These are phyloP conservation scores for Saccharomycopsis olivae DNA, from an alignment of 805 yeast species.

Conservation along the genomic window DNA sequence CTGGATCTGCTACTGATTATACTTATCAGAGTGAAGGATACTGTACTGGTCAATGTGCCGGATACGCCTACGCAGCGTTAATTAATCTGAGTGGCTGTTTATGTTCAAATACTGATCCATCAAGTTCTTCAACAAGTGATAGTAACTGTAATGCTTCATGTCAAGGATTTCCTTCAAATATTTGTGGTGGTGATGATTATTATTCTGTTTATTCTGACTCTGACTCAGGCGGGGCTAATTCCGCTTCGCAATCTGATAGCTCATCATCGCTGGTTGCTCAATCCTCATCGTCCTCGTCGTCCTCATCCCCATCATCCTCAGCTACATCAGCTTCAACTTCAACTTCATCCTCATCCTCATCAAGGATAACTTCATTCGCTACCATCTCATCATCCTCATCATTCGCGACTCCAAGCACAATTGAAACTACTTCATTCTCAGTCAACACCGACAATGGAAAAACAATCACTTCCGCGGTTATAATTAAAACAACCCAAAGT, in stretches of 20 bases:
- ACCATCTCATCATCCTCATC: conserved; percentile 1
- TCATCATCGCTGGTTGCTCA: background rate
- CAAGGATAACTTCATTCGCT: background rate
- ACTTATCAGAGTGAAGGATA: conserved; percentile 24
- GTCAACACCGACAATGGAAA: conserved; percentile 13
- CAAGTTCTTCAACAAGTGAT: conserved; percentile 40
- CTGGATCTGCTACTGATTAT: conserved; percentile 30
- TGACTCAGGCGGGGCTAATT: conserved; percentile 3
- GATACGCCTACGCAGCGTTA: conserved; percentile 31
- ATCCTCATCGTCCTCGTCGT: conserved; percentile 3
- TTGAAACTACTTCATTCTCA: conserved; percentile 15
- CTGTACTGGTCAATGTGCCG: conserved; percentile 27
- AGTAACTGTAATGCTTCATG: conserved; percentile 39
- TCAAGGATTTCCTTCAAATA: conserved; percentile 49
- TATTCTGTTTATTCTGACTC: conserved; percentile 35
- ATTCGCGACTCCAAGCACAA: conserved; percentile 9
- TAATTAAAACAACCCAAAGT: conserved; percentile 11
- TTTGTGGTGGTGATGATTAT: conserved; percentile 51
- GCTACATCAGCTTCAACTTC: conserved; percentile 8
- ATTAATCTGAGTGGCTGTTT: conserved; percentile 28
- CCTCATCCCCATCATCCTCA: conserved; percentile 2
- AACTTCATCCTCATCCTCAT: background rate
- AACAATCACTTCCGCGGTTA: conserved; percentile 18
- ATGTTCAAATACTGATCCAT: conserved; percentile 49
- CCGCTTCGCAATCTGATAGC: background rate